A percentile compares a stretch with the other conserved stretches of the same genome.
phyloP scores from a whole-genome alignment of 305 asterid species.

The Caryopteris hybrid region DNA sequence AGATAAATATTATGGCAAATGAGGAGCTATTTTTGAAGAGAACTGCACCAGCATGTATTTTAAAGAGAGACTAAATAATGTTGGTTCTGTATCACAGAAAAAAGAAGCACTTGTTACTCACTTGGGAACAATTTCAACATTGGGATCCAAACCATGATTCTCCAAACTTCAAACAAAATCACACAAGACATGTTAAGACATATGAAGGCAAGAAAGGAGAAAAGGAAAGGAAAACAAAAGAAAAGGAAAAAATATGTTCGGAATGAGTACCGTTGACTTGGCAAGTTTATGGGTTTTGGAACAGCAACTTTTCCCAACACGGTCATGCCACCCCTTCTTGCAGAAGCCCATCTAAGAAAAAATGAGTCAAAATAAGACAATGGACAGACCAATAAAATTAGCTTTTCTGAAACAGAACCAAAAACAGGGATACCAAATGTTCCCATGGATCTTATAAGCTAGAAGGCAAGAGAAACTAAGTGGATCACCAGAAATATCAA shows the following conservation, averaged over 20 bases:
- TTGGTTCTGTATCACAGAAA: slow-evolving; percentile 6
- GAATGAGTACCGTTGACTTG: slow-evolving; percentile 78
- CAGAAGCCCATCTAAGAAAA: slow-evolving; percentile 67
- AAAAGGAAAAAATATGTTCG: neutral
- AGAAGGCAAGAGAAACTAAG: neutral
- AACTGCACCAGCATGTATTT: neutral
- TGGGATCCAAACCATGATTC: slow-evolving; percentile 93
- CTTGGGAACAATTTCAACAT: slow-evolving; percentile 98
- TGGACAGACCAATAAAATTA: neutral
- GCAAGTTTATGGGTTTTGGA: slow-evolving; percentile 96
- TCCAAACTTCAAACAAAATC: slow-evolving; percentile 69
- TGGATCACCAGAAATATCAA: slow-evolving; percentile 1
- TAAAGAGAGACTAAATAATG: neutral
- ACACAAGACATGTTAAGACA: slow-evolving; percentile 24
- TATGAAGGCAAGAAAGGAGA: slow-evolving; percentile 5
- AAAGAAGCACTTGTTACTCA: slow-evolving; percentile 40
- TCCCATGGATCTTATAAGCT: neutral
- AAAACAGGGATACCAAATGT: neutral
- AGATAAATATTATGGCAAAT: neutral
- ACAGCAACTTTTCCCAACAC: slow-evolving; percentile 94
- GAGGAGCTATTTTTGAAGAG: slow-evolving; percentile 8
- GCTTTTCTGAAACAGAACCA: neutral
- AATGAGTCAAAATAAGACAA: slow-evolving; percentile 7
- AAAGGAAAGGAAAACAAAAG: neutral
- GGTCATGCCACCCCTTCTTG: slow-evolving; percentile 93